Evolutionary conservation across 2,329 filamentous ascomycete genomes (phyloP).

Genomic region (Calonectria naviculata): DNA sequence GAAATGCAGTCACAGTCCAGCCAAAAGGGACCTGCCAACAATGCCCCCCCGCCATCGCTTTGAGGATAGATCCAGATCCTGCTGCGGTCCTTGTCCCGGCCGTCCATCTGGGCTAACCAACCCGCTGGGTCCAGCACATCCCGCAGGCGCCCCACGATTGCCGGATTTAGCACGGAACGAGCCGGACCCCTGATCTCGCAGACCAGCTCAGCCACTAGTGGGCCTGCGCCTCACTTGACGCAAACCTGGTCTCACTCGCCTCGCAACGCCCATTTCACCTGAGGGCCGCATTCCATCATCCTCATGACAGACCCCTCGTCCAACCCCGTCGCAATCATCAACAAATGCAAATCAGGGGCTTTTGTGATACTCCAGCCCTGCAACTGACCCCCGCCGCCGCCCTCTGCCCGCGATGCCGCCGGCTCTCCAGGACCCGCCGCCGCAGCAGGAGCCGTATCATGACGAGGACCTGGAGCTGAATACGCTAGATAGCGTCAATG

Average conservation of each 20-base stretch:
- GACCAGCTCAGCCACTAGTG: not conserved
- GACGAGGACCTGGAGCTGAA: slow-evolving; percentile 22
- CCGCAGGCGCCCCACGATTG: not conserved
- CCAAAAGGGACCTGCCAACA: not conserved
- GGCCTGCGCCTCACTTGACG: not conserved
- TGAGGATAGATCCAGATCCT: not conserved
- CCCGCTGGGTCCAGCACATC: not conserved
- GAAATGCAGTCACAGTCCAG: no score
- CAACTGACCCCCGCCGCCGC: not conserved
- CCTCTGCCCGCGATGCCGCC: slow-evolving; percentile 22
- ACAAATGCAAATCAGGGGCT: slow-evolving; percentile 4
- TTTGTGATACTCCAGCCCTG: not conserved
- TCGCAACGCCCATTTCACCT: not conserved
- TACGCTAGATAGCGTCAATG: slow-evolving; percentile 9
- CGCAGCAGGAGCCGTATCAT: slow-evolving; percentile 11
- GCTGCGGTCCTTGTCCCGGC: not conserved
- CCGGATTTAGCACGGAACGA: not conserved
- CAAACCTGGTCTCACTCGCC: slow-evolving; percentile 2
- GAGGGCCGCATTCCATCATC: not conserved
- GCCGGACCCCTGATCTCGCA: not conserved
- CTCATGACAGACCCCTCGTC: not conserved
- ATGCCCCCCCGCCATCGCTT: not conserved
- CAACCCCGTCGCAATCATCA: slow-evolving; percentile 1
- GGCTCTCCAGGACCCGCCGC: slow-evolving; percentile 10
- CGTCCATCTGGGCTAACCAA: not conserved